These are phyloP conservation scores for Diddensiella transvaalensis DNA, from an alignment of 805 yeast species.

Conservation along the genomic window DNA sequence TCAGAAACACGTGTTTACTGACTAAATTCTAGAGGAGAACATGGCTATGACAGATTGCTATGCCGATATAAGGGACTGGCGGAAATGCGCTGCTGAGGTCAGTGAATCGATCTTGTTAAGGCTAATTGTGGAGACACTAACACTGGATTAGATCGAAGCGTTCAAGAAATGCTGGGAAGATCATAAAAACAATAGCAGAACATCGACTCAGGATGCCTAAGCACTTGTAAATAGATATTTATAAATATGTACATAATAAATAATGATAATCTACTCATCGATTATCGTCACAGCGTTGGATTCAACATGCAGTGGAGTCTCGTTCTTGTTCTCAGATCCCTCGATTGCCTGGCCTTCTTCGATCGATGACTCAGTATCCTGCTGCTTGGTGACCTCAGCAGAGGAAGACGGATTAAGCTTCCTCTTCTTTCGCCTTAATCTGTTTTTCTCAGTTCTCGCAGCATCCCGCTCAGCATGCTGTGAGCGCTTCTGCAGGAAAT, in stretches of 20 bases:
- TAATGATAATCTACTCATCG: neutral
- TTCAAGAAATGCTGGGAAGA: constrained; percentile 62
- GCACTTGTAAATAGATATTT: neutral
- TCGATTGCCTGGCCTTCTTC: neutral
- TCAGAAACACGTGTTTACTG: constrained; percentile 6
- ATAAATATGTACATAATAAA: constrained; percentile 3
- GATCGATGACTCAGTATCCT: too few relatives aligned
- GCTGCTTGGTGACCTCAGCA: neutral
- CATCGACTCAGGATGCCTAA: constrained; percentile 16
- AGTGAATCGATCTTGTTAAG: too few relatives aligned
- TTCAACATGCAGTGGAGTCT: too few relatives aligned
- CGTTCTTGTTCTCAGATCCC: neutral
- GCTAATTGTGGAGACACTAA: too few relatives aligned
- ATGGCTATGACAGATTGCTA: constrained; percentile 68
- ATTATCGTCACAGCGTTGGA: too few relatives aligned
- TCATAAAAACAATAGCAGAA: constrained; percentile 52
- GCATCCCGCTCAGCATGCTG: constrained; percentile 22
- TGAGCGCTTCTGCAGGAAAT: constrained; percentile 24
- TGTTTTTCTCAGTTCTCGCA: constrained; percentile 29
- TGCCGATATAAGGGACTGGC: constrained; percentile 80
- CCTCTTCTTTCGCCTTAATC: constrained; percentile 13
- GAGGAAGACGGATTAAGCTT: constrained; percentile 1
- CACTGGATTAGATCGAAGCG: constrained; percentile 54
- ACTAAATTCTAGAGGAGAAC: constrained; percentile 51
- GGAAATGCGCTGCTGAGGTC: constrained; percentile 64